Evolutionary conservation across 495 filamentous ascomycete genomes (phyloP), one percentile per base, ranked within the genome.

Genomic region (Aspergillus sclerotiicarbonarius): DNA sequence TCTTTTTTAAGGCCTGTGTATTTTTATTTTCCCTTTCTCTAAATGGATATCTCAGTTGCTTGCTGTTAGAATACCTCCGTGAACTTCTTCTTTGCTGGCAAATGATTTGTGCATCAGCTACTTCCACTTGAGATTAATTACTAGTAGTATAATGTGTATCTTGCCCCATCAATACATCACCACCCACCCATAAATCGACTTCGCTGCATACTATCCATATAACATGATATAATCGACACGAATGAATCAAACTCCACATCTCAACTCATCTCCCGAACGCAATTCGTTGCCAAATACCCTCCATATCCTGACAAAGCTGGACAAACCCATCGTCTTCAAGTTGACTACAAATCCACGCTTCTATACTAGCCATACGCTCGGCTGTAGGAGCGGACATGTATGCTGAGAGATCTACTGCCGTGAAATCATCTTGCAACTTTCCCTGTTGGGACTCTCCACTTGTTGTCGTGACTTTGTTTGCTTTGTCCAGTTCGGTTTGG

Each of bases 321-420:
- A 72, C 53, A 39, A 82, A 82, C 4, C 60, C 64, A 30, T 79
- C 74, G 46, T 82, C 76, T 31, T 77, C 62, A 3, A 81, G 56
- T 46, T 75, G 69, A 25, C 71, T 67, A 39, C 72, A 75, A 50
- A 82, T 75, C 76, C 74, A 74, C 10, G 71, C 70, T 29, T 79
- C 69, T 16, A 82, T 57, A 4, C 70, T 63, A 6, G 54, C 65
- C 25, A 60, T 62, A 16, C 77, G 68, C 45, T 77, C 74, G 12
- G 62, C 43, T 0, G 73, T 70, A 4, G 76, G 71, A 4, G 66
- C 54, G 3, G 67, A 56, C 0, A 71, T 54, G 46, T 71, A 81
- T 1, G 73, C 45, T 1, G 79, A 64, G 6, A 75, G 65, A 25
- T 75, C 64, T 49, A 67, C 65, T 3, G 61, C 62, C 12, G 52